Percentiles rank a stretch among this genome's conserved stretches.
These are phyloP conservation scores for Chaetomium cochliodes DNA, from an alignment of 495 filamentous ascomycete genomes.

Conservation along the genomic window DNA sequence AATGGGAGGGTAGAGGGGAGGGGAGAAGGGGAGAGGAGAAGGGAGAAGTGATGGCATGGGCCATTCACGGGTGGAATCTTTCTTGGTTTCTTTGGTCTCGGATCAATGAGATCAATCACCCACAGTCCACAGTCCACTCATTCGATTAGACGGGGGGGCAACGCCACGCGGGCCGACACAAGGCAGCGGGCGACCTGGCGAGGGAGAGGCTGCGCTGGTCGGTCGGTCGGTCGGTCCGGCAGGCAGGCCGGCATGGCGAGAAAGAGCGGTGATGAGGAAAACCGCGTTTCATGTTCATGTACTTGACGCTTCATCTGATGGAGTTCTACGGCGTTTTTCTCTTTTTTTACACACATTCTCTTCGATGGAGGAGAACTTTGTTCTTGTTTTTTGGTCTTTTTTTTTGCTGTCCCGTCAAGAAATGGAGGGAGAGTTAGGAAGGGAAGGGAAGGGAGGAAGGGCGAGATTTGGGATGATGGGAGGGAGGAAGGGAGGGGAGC, in stretches of 20 bases:
- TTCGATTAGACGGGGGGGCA: neutral
- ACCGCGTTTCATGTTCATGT: conserved; percentile 6
- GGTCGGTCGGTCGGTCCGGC: neutral
- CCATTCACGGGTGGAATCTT: neutral
- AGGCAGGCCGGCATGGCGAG: neutral
- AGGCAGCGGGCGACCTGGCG: neutral
- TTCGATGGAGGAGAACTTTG: neutral
- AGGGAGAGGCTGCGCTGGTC: neutral
- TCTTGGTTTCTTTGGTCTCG: neutral
- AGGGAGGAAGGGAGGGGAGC: neutral
- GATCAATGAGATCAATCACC: neutral
- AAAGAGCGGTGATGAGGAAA: neutral
- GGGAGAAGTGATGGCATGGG: neutral
- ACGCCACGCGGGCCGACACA: neutral
- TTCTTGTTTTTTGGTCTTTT: neutral
- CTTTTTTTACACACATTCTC: neutral
- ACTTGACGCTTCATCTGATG: conserved; percentile 11
- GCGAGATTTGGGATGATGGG: neutral
- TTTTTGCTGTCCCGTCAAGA: neutral
- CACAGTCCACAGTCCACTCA: neutral
- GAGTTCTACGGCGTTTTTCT: conserved; percentile 16
- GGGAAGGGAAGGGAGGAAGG: neutral
- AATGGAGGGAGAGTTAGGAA: neutral
- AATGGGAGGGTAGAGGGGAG: too few species aligned
- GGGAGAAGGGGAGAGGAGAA: too few species aligned